A percentile compares a stretch with the other conserved stretches of the same genome.
Evolutionary conservation across 2,329 filamentous ascomycete species (phyloP).

Genomic region (Colletotrichum zoysiae): DNA sequence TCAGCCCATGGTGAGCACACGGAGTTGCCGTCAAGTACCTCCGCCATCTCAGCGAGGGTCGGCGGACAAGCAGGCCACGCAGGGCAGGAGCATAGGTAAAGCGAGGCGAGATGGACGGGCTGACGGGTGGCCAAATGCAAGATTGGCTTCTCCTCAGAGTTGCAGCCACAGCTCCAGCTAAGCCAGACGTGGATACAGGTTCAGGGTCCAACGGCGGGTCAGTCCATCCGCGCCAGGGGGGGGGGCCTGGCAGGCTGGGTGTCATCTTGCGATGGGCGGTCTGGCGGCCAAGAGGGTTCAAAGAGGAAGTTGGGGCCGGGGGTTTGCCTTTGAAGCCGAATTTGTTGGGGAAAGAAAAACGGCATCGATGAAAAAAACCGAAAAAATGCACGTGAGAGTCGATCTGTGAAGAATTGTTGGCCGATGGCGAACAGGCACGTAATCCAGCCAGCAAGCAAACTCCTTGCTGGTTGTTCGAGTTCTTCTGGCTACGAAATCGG

Average conservation of each 20-base stretch:
- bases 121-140: constrained; percentile 33
- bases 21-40: neutral
- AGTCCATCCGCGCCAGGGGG: constrained; percentile 17
- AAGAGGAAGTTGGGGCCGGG: constrained; percentile 40
- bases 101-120: neutral
- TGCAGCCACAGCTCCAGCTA: constrained; percentile 24
- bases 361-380: neutral
- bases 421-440: constrained; percentile 17
- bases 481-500: constrained; percentile 7
- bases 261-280: constrained; percentile 41
- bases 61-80: constrained; percentile 12
- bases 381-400: constrained; percentile 37
- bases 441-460: constrained; percentile 18
- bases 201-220: constrained; percentile 38
- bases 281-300: constrained; percentile 41
- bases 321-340: constrained; percentile 37
- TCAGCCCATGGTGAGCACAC: neutral
- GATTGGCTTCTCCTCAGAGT: constrained; percentile 28
- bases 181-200: constrained; percentile 15
- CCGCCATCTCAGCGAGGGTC: neutral
- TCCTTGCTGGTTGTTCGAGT: constrained; percentile 23
- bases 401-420: constrained; percentile 35
- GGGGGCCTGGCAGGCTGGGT: constrained; percentile 22
- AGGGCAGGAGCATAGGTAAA: neutral
- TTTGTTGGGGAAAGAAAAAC: constrained; percentile 37